Base-by-base conservation (phyloP, 306 rosid species). In the Casuarina glauca region DNA sequence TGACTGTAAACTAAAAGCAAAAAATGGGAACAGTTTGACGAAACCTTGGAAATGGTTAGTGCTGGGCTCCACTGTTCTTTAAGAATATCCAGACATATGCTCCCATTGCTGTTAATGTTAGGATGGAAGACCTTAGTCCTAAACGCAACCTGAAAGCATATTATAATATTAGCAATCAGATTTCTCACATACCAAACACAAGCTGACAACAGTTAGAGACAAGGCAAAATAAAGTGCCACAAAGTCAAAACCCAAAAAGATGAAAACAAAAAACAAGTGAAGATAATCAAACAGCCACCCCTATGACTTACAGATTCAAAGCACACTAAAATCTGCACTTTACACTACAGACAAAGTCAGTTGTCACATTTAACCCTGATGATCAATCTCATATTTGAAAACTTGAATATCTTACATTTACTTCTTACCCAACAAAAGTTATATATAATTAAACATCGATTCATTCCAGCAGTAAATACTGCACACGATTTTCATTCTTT, bases 111-210 rank as follows among this genome's bases (percentile, higher is more conserved):
- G 66, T 91, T 93, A 81, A 93, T 89, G 82, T 93, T 93, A 38
- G 98, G 98, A 82, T 93, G 98, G 88, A 91, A 93, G n/a, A 93
- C 97, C 88, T 91, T 93, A 13, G 97, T 93, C 92, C 92, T 91
- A 74, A 93, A 91, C 43, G 97, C 92, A 78, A 93, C 98, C 98
- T 91, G 91, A 84, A 54, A 76, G 60, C 35, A 75, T 16, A 58
- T 16, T 52, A 72, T 9, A 26, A 3, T 10, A 67, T 63, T 44
- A 82, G 66, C 38, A 52, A 75, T 42, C 51, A 16, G 67, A 49
- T 66, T 67, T 72, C 36, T 4, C 39, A 60, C 13, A 39, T 48
- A 72, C 13, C 45, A 36, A 41, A 61, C 78, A 50, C 7, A 11
- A 77, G 51, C 39, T 66, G 42, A 66, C 50, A 48, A 48, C 5